Conservation (phyloP, 2,329 filamentous ascomycete genomes). For the Cordyceps pruinosa region DNA sequence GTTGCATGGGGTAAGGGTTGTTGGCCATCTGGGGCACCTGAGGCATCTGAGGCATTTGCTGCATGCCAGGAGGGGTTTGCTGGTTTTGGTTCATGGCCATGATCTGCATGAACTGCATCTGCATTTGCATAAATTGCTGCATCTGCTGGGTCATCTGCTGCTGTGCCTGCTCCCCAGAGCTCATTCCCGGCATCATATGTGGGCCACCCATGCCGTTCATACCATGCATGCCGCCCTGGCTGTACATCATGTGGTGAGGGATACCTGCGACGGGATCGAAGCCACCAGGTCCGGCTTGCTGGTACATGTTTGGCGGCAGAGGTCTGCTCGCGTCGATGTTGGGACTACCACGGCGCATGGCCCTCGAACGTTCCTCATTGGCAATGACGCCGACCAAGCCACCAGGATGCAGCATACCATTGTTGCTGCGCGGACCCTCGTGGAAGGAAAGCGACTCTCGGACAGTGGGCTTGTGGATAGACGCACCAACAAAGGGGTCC, state of each 20-base stretch:
- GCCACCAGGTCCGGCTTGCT: slow-evolving; percentile 27
- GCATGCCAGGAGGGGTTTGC: slow-evolving; percentile 25
- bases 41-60: slow-evolving; percentile 17
- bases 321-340: slow-evolving; percentile 49
- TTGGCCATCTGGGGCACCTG: slow-evolving; percentile 25
- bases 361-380: slow-evolving; percentile 71
- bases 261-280: slow-evolving; percentile 46
- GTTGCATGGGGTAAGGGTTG: slow-evolving; percentile 19
- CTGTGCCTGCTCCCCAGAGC: slow-evolving; percentile 63
- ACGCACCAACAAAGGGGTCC: slow-evolving; percentile 77
- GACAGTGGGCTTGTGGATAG: slow-evolving; percentile 63
- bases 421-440: slow-evolving; percentile 38
- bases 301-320: slow-evolving; percentile 28
- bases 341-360: slow-evolving; percentile 71
- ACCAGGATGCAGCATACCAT: slow-evolving; percentile 51
- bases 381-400: slow-evolving; percentile 86
- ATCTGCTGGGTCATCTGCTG: slow-evolving; percentile 78
- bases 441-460: slow-evolving; percentile 70
- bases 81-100: slow-evolving; percentile 43
- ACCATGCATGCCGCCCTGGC: slow-evolving; percentile 24
- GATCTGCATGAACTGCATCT: slow-evolving; percentile 92
- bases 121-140: slow-evolving; percentile 85
- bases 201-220: slow-evolving; percentile 25
- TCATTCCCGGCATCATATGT: slow-evolving; percentile 33
- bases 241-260: slow-evolving; percentile 38